phyloP scores from a whole-genome alignment of 169 alveolate species.

The Eimeria praecox region DNA sequence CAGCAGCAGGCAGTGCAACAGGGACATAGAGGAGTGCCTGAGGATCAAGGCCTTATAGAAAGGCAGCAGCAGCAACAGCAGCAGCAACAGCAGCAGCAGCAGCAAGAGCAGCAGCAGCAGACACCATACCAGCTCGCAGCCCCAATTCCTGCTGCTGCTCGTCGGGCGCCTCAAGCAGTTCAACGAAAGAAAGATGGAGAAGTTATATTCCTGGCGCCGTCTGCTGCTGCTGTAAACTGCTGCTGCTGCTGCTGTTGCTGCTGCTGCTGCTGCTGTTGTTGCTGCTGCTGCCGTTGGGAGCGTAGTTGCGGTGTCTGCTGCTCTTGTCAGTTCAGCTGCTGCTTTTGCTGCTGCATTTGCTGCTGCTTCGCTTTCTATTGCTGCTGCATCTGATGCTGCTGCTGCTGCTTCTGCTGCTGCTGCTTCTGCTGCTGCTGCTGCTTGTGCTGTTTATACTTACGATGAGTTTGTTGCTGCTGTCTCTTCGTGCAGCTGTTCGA shows the following conservation, averaged over 20 bases:
- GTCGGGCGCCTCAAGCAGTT: not conserved
- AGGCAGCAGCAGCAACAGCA: constrained; percentile 2
- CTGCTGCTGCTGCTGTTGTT: not conserved
- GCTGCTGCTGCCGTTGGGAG: not conserved
- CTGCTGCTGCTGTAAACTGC: constrained; percentile 32
- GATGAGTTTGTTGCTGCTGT: not conserved
- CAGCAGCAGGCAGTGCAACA: not conserved
- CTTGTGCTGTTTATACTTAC: not conserved
- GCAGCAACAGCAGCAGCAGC: not conserved
- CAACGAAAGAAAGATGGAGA: constrained; percentile 32
- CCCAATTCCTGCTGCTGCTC: not conserved
- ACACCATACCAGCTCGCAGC: not conserved
- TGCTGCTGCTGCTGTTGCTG: not conserved
- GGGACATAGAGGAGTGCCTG: not conserved
- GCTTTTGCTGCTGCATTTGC: not conserved
- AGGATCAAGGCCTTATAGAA: not conserved
- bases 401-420: constrained; percentile 6
- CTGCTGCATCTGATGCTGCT: not conserved
- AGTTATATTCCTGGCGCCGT: not conserved
- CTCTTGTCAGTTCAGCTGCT: not conserved
- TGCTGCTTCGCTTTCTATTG: not conserved
- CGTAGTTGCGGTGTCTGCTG: not conserved
- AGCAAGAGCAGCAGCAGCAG: constrained; percentile 20
- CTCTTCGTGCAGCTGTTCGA: constrained; percentile 33
- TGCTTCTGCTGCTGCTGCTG: not conserved